A percentile compares a stretch with the other conserved stretches of the same genome.
phyloP scores from a whole-genome alignment of 2,329 filamentous ascomycete species.

The Fusarium subglutinans region DNA sequence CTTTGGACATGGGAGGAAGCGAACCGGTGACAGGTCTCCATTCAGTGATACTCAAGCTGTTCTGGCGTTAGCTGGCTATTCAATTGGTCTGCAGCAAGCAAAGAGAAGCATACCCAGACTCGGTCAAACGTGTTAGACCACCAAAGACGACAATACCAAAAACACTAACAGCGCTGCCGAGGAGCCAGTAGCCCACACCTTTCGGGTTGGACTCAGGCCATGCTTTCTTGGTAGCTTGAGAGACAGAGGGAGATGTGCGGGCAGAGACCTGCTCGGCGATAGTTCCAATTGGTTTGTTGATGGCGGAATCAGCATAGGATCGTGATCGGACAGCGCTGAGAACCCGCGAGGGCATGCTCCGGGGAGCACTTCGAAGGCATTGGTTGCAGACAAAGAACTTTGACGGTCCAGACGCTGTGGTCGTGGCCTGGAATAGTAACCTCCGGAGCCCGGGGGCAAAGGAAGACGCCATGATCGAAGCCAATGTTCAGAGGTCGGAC shows the following conservation, averaged over 20 bases:
- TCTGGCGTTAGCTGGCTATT: neutral
- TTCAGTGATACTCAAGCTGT: slow-evolving; percentile 95
- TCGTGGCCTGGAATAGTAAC: slow-evolving; percentile 49
- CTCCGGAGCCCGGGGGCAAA: slow-evolving; percentile 55
- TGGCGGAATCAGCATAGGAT: slow-evolving; percentile 49
- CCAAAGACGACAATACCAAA: slow-evolving; percentile 98
- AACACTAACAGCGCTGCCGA: slow-evolving; percentile 90
- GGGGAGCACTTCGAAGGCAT: slow-evolving; percentile 53
- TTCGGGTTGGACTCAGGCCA: slow-evolving; percentile 75
- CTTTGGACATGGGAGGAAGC: slow-evolving; percentile 78
- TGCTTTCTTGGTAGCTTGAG: slow-evolving; percentile 47
- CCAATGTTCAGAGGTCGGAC: slow-evolving; percentile 24
- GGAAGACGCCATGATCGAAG: slow-evolving; percentile 53
- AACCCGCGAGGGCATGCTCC: slow-evolving; percentile 50
- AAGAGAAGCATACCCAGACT: slow-evolving; percentile 79
- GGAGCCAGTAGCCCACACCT: slow-evolving; percentile 87
- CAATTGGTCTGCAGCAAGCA: neutral
- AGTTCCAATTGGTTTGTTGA: slow-evolving; percentile 42
- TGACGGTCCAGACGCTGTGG: slow-evolving; percentile 44
- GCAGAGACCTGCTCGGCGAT: slow-evolving; percentile 42
- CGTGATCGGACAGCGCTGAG: slow-evolving; percentile 53
- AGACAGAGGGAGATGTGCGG: slow-evolving; percentile 33
- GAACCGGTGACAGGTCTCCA: slow-evolving; percentile 97
- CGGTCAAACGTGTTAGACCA: slow-evolving; percentile 90
- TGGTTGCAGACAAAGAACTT: slow-evolving; percentile 59